Percentiles rank a stretch among this genome's conserved stretches.
phyloP scores from a whole-genome alignment of 306 rosid genomes.

The Gillenia trifoliata region DNA sequence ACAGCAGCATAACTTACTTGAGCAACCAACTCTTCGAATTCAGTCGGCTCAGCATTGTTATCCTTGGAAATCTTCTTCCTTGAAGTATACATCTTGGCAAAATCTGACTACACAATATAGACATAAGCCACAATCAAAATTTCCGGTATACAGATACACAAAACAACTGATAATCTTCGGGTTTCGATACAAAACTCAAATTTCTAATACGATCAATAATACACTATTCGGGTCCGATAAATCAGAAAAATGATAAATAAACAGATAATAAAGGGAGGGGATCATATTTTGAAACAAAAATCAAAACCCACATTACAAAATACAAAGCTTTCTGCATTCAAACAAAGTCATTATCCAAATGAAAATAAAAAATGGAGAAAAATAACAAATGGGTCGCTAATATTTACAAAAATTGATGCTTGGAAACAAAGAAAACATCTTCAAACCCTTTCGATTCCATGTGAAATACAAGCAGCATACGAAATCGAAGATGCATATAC shows the following conservation, averaged over 20 bases:
- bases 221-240: not conserved
- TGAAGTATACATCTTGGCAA: conserved; percentile 53
- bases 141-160: not conserved
- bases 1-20: conserved; percentile 37
- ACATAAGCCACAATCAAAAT: not conserved
- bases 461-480: not conserved
- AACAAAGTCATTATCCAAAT: not conserved
- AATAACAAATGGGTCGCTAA: not conserved
- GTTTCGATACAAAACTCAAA: not conserved
- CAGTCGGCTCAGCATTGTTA: conserved; percentile 61
- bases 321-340: not conserved
- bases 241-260: not conserved
- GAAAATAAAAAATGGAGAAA: not conserved
- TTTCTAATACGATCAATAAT: not conserved
- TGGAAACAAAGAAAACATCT: not conserved
- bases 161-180: not conserved
- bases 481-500: not conserved
- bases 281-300: not conserved
- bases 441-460: not conserved
- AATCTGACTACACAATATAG: not conserved
- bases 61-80: conserved; percentile 72
- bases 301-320: not conserved
- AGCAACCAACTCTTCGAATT: conserved; percentile 68
- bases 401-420: not conserved
- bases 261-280: not conserved